A percentile compares a stretch with the other conserved stretches of the same genome.
Conservation (phyloP, 768 basidiomycete genomes). For the Pleurotus pulmonarius region DNA sequence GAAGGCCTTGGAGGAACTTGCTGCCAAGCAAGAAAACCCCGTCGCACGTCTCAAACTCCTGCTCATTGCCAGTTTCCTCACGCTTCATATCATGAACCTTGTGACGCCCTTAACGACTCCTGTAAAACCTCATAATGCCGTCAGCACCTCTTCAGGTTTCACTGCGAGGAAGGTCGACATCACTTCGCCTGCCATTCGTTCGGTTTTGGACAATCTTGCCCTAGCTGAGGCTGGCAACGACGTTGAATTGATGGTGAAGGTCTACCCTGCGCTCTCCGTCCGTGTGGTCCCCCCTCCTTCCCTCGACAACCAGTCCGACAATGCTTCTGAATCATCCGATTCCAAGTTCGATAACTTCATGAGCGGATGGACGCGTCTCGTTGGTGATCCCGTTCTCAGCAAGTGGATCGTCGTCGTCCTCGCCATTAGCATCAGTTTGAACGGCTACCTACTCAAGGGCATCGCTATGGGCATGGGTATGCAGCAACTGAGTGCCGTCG, state of each 20-base stretch:
- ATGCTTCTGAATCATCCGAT: constrained; percentile 21
- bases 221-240: constrained; percentile 30
- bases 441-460: constrained; percentile 90
- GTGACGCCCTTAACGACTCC: constrained; percentile 80
- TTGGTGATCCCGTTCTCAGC: constrained; percentile 89
- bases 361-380: constrained; percentile 84
- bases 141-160: constrained; percentile 18
- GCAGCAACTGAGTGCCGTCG: constrained; percentile 17
- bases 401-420: constrained; percentile 95
- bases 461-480: constrained; percentile 56
- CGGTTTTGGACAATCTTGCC: constrained; percentile 56
- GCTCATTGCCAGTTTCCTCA: constrained; percentile 87
- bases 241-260: constrained; percentile 45
- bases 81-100: constrained; percentile 88
- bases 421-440: constrained; percentile 81
- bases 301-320: constrained; percentile 7
- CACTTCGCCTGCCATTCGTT: constrained; percentile 53
- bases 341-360: constrained; percentile 72
- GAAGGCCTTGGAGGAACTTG: constrained; percentile 22
- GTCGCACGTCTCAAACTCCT: constrained; percentile 86
- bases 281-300: constrained; percentile 35
- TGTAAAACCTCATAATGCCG: constrained; percentile 29
- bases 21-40: constrained; percentile 67
- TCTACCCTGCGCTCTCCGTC: constrained; percentile 58
- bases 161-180: constrained; percentile 64